phyloP scores from a whole-genome alignment of 495 filamentous ascomycete species.

The Penicillium silybi region DNA sequence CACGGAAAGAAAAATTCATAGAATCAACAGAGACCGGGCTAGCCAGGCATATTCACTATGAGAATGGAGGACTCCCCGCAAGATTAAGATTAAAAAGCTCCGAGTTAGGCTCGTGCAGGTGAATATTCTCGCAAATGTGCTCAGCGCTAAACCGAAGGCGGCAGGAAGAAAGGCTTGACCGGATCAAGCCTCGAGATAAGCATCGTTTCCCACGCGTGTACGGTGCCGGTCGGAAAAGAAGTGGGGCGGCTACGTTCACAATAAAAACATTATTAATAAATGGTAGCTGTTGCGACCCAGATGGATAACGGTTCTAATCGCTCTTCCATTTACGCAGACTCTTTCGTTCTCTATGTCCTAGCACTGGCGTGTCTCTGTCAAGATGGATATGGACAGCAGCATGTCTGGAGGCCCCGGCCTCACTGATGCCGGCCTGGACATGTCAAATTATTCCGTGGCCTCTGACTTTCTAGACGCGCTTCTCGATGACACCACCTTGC shows the following conservation, averaged over 20 bases:
- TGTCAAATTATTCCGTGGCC: slow-evolving; percentile 10
- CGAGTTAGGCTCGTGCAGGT: not conserved
- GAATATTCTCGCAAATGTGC: slow-evolving; percentile 5
- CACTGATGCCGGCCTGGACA: slow-evolving; percentile 6
- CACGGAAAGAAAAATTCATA: not conserved
- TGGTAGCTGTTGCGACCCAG: not conserved
- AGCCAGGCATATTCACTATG: not conserved
- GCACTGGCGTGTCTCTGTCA: not conserved
- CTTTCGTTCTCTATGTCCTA: not conserved
- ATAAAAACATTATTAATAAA: not conserved
- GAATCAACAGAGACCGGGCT: not conserved
- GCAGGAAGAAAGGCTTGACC: not conserved
- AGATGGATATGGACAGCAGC: slow-evolving; percentile 6
- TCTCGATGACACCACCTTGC: slow-evolving; percentile 3
- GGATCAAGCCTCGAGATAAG: not conserved
- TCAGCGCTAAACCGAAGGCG: slow-evolving; percentile 1
- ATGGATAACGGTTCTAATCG: not conserved
- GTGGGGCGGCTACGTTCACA: not conserved
- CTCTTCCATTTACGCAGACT: too few species aligned
- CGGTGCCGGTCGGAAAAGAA: not conserved
- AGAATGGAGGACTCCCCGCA: not conserved
- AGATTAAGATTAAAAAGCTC: not conserved
- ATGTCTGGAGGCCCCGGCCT: slow-evolving; percentile 14
- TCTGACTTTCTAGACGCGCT: slow-evolving; percentile 5
- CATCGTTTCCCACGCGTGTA: not conserved